Evolutionary conservation across 805 yeast species (phyloP), one percentile per base, ranked within the genome.

Genomic region (Lipomyces spencermartinsiae): DNA sequence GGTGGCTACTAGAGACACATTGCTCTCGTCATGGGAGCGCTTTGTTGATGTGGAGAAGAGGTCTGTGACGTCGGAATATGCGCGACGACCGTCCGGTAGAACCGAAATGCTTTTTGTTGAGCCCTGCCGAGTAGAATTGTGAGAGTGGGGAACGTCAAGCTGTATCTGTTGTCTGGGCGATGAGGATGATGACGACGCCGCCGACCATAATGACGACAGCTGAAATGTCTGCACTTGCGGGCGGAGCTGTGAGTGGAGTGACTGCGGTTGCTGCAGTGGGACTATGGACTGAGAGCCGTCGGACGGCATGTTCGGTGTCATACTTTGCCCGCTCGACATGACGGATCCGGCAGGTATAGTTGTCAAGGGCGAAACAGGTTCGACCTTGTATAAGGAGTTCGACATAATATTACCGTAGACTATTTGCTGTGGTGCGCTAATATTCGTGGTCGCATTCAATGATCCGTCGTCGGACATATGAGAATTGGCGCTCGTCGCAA

Each of bases 211-310:
- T 61, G 54, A 34, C 49, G 16, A 10, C 58, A 10, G n/a, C n/a
- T 25, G 33, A 37, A 14, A 5, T 10, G 95, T 62, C 49, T 16
- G 49, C 49, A 43, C 33, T 22, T n/a, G 49, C 19, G 57, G 57
- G 7, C 25, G 56, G 22, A 16, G 19, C 2, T 59, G 56, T 60
- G 22, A 51, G 46, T 59, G 60, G 33, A 5, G 64, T 55, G 37
- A 51, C 22, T 64, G 67, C 56, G 12, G 64, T 34, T 59, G 60
- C 53, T 33, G 63, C 57, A 12, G 12, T 14, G 62, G 22, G 4
- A 35, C 25, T 29, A 46, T 25, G 53, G 61, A 39, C 51, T 25
- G 29, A 9, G n/a, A 10, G 53, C 19, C 19, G 51, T 54, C 16
- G 54, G 55, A 25, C 9, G 37, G 55, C 19, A 35, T 51, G n/a